Percentiles rank a stretch among this genome's conserved stretches.
phyloP scores from a whole-genome alignment of 2,329 filamentous ascomycete species.

The Cryphonectria naterciae region DNA sequence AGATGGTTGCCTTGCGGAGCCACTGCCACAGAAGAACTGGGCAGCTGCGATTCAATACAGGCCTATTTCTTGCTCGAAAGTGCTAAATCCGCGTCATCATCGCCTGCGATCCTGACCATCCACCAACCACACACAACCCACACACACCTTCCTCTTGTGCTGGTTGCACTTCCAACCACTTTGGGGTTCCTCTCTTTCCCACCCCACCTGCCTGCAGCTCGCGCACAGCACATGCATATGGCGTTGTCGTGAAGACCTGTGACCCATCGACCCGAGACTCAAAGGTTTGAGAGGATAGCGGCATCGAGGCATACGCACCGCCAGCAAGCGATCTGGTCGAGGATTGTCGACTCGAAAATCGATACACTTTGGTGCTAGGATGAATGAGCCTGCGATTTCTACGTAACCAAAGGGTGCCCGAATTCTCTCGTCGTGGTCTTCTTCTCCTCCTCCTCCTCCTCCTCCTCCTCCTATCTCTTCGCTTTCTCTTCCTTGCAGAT shows the following conservation, averaged over 20 bases:
- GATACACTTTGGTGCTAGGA: neutral
- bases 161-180: neutral
- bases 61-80: neutral
- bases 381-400: neutral
- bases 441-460: neutral
- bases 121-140: neutral
- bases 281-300: neutral
- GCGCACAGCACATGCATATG: conserved; percentile 3
- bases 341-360: neutral
- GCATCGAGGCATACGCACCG: neutral
- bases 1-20: neutral
- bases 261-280: neutral
- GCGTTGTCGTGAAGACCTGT: conserved; percentile 2
- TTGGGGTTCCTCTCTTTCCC: no score
- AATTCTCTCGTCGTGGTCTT: neutral
- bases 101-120: conserved; percentile 3
- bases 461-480: neutral
- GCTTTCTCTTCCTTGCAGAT: neutral
- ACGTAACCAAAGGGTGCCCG: neutral
- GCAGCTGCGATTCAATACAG: neutral
- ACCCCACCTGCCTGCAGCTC: neutral
- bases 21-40: neutral
- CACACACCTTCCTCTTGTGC: neutral
- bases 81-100: neutral
- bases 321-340: neutral